Base-by-base conservation (phyloP, 805 yeast species). In the Barnettozyma populi region DNA sequence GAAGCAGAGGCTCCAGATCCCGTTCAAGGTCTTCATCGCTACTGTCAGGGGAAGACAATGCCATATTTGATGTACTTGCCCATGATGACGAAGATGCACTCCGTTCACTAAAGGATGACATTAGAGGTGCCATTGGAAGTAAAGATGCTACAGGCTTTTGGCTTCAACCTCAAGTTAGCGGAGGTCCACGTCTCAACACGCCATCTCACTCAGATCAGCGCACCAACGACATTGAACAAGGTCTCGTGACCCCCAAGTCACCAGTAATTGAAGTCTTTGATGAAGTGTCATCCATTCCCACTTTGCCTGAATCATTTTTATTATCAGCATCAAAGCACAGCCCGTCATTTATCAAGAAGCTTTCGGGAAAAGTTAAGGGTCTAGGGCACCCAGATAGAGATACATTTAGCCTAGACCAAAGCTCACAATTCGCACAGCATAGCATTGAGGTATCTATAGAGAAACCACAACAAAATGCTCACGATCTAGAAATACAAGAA, bases 81-180 rank as follows among this genome's bases (percentile, higher is more conserved):
- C 39, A 34, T 2, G 52, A 43, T 13, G 55, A 50, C 4, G 49
- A 31, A 19, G 50, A 44, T 1, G 55, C 52, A 10, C 37, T 56
- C 4, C n/a, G 21, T 1, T 48, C 44, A 6, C 38, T 58, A 41
- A 56, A 53, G 18, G 46, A 29, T 5, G 62, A 55, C 27, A 46
- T 58, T n/a, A 57, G 45, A 41, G 49, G 36, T n/a, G 61, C 62
- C 3, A 38, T 57, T 16, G 57, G 52, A 14, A 46, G 47, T 13
- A 50, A 37, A 5, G 25, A 31, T 8, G 27, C 41, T 6, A 35
- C 48, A 8, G 61, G 59, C 7, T 21, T 56, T 7, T 58, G 62
- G 62, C 47, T 58, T 2, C 35, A 43, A 25, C 50, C 50, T 31
- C 46, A 43, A 16, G 32, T 7, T 11, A 29, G 16, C 13, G 32